phyloP scores from a whole-genome alignment of 306 rosid species.

The Prinsepia uniflora region DNA sequence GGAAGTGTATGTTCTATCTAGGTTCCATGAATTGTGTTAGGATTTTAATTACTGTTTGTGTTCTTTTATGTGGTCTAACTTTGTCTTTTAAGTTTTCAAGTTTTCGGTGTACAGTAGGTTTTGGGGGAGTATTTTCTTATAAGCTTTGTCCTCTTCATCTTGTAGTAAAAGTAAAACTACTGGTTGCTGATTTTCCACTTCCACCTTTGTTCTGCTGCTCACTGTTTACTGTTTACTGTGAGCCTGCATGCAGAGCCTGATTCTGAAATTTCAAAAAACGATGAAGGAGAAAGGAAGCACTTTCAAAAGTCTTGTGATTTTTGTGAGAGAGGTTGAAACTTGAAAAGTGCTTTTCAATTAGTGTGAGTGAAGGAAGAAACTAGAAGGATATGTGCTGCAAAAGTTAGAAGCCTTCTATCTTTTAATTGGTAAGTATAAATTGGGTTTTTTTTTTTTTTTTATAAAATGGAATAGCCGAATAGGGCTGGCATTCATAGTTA shows the following conservation, averaged over 20 bases:
- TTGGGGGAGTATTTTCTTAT: slow-evolving; percentile 40
- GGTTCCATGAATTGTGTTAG: slow-evolving; percentile 25
- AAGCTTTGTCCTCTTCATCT: slow-evolving; percentile 3
- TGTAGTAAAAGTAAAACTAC: slow-evolving; percentile 20
- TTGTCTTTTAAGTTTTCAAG: slow-evolving; percentile 24
- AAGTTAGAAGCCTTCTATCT: too few species aligned
- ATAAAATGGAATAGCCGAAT: too few species aligned
- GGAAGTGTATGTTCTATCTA: slow-evolving; percentile 29
- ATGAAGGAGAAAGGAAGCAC: slow-evolving; percentile 2
- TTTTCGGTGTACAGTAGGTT: slow-evolving; percentile 59
- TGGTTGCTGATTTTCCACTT: slow-evolving; percentile 19
- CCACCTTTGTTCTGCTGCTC: slow-evolving; percentile 5
- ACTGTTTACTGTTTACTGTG: slow-evolving; percentile 29
- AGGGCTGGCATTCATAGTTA: too few species aligned
- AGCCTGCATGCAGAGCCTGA: slow-evolving; percentile 18
- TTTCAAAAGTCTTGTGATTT: background rate
- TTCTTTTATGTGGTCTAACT: slow-evolving; percentile 40
- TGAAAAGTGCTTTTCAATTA: background rate
- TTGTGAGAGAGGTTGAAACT: background rate
- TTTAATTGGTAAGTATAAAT: too few species aligned
- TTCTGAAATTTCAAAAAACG: slow-evolving; percentile 13
- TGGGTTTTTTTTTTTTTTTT: too few species aligned
- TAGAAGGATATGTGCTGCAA: too few species aligned
- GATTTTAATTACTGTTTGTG: slow-evolving; percentile 10
- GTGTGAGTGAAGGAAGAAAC: background rate